These are phyloP conservation scores for Fusarium pseudoanthophilum DNA, from an alignment of 2,329 filamentous ascomycete genomes.

Conservation along the genomic window DNA sequence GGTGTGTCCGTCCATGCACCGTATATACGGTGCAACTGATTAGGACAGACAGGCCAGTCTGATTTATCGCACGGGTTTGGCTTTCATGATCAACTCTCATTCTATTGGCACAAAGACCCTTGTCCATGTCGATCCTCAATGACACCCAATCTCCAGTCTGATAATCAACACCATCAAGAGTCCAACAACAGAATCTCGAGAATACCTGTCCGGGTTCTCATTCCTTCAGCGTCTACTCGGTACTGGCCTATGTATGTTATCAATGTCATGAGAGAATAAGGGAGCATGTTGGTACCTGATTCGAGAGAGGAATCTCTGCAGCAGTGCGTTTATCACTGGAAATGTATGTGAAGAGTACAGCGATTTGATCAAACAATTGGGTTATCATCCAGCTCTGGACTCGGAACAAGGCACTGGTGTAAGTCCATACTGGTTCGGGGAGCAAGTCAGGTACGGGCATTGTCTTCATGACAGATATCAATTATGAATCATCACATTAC, in stretches of 20 bases:
- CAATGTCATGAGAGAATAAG: background rate
- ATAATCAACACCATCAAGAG: background rate
- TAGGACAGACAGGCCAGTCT: background rate
- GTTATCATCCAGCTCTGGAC: background rate
- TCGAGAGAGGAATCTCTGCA: too few species aligned
- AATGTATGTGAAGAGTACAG: background rate
- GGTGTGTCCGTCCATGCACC: background rate
- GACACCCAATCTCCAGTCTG: slow-evolving; percentile 1
- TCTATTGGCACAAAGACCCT: slow-evolving; percentile 8
- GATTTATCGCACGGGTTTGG: background rate
- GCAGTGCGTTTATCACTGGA: background rate
- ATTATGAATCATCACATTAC: background rate
- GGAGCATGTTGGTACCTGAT: background rate
- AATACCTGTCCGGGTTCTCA: background rate
- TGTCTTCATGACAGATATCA: background rate
- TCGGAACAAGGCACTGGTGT: background rate
- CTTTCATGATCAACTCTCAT: background rate
- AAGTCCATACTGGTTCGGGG: background rate
- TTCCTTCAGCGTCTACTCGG: background rate
- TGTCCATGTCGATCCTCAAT: slow-evolving; percentile 4
- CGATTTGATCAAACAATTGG: background rate
- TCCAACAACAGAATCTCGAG: background rate
- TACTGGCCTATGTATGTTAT: background rate
- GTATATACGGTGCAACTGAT: background rate
- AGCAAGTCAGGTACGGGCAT: background rate